These are phyloP conservation scores for Pontederia paniculata DNA, from an alignment of 176 grass and related monocot species.

Conservation along the genomic window DNA sequence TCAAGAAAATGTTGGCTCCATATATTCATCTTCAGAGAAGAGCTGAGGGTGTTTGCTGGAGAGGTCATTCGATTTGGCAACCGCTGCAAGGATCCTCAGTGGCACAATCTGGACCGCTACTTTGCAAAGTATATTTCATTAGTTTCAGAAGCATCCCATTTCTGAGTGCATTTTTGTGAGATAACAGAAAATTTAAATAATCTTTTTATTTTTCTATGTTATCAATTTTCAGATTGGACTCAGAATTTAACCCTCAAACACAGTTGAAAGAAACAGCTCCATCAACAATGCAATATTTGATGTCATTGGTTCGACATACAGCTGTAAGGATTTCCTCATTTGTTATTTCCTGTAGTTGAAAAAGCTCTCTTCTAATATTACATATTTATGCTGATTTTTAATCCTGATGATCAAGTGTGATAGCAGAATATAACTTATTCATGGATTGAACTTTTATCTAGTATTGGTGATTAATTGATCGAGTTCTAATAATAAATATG, in stretches of 20 bases:
- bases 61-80: constrained; percentile 49
- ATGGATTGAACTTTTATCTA: too few relatives aligned
- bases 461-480: too few relatives aligned
- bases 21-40: constrained; percentile 32
- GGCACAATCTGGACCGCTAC: constrained; percentile 43
- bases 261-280: constrained; percentile 23
- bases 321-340: constrained; percentile 29
- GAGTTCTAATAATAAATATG: too few relatives aligned
- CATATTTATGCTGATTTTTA: too few relatives aligned
- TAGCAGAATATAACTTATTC: too few relatives aligned
- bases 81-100: constrained; percentile 34
- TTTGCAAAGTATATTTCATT: constrained; percentile 31
- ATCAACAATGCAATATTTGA: constrained; percentile 36
- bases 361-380: neutral
- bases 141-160: neutral
- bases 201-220: neutral
- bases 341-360: neutral
- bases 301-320: constrained; percentile 27
- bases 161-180: neutral
- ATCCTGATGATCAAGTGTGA: too few relatives aligned
- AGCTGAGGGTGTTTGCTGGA: constrained; percentile 28
- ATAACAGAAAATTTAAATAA: neutral
- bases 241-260: constrained; percentile 13
- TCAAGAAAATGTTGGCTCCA: constrained; percentile 1
- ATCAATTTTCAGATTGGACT: constrained; percentile 25